phyloP scores from a whole-genome alignment of 352 stramenopile genomes.

The Globisporangium echinulatum region DNA sequence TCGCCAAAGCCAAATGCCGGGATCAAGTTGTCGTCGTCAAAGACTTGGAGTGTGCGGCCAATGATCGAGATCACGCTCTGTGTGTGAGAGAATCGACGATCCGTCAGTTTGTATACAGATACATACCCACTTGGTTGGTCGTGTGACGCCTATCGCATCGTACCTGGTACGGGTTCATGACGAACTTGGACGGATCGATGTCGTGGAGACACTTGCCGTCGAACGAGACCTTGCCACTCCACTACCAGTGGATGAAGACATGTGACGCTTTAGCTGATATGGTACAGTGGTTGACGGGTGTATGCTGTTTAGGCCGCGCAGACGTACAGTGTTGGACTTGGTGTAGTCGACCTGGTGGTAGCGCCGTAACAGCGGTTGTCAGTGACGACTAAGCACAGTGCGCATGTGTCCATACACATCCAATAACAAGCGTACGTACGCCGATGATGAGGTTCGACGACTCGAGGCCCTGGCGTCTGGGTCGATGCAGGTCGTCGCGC shows the following conservation, averaged over 20 bases:
- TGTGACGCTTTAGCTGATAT: neutral
- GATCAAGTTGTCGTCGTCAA: slow-evolving; percentile 70
- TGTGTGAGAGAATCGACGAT: slow-evolving; percentile 4
- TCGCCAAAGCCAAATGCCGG: slow-evolving; percentile 76
- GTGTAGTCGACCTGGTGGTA: slow-evolving; percentile 61
- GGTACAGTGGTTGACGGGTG: neutral
- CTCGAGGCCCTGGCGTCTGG: slow-evolving; percentile 45
- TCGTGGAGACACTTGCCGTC: slow-evolving; percentile 54
- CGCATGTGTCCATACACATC: too few relatives aligned
- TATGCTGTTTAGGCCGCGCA: neutral
- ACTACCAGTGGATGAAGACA: slow-evolving; percentile 26
- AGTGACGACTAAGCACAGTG: neutral
- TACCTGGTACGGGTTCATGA: slow-evolving; percentile 66
- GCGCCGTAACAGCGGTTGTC: too few relatives aligned
- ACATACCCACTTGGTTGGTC: neutral
- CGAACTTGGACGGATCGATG: slow-evolving; percentile 40
- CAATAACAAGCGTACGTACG: slow-evolving; percentile 20
- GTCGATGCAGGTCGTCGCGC: neutral
- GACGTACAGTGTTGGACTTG: slow-evolving; percentile 57
- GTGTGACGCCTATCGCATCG: neutral
- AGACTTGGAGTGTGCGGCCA: slow-evolving; percentile 51
- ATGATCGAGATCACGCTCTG: slow-evolving; percentile 62
- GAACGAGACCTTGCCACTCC: slow-evolving; percentile 61
- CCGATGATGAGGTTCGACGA: slow-evolving; percentile 68
- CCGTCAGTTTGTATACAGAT: neutral